Evolutionary conservation across 2,329 filamentous ascomycete species (phyloP).

Genomic region (Lasiodiplodia hormozganensis): DNA sequence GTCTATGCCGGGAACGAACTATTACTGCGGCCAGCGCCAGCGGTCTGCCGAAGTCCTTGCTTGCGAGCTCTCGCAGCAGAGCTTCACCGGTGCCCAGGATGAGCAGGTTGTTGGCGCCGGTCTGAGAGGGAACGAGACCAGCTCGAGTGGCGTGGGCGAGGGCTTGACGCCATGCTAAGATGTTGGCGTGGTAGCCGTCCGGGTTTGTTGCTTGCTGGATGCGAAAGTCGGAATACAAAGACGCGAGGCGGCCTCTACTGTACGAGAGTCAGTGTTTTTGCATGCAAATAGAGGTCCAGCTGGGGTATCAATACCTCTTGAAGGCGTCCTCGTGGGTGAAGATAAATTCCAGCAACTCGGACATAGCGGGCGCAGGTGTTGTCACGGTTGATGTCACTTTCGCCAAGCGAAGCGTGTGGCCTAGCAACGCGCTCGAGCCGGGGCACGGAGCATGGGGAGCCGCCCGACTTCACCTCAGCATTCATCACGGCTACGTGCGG

Average conservation of each 20-base stretch:
- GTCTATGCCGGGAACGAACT: conserved; percentile 43
- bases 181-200: conserved; percentile 83
- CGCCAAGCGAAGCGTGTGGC: conserved; percentile 21
- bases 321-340: conserved; percentile 58
- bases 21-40: conserved; percentile 81
- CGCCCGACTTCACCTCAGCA: not conserved
- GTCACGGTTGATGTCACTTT: conserved; percentile 26
- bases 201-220: conserved; percentile 78
- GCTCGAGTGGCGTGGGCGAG: conserved; percentile 72
- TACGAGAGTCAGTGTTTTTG: conserved; percentile 31
- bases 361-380: conserved; percentile 55
- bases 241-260: conserved; percentile 75
- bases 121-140: conserved; percentile 61
- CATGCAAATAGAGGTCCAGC: not conserved
- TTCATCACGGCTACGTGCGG: not conserved
- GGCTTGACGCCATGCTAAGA: conserved; percentile 78
- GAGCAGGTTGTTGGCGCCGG: conserved; percentile 54
- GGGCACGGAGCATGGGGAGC: not conserved
- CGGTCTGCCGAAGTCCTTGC: conserved; percentile 79
- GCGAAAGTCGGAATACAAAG: conserved; percentile 87
- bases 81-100: conserved; percentile 63
- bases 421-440: conserved; percentile 11
- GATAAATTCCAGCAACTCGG: conserved; percentile 70
- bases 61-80: conserved; percentile 75
- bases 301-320: conserved; percentile 47